A percentile compares a stretch with the other conserved stretches of the same genome.
phyloP scores from a whole-genome alignment of 2,329 filamentous ascomycete species.

The Dactylonectria estremocensis region DNA sequence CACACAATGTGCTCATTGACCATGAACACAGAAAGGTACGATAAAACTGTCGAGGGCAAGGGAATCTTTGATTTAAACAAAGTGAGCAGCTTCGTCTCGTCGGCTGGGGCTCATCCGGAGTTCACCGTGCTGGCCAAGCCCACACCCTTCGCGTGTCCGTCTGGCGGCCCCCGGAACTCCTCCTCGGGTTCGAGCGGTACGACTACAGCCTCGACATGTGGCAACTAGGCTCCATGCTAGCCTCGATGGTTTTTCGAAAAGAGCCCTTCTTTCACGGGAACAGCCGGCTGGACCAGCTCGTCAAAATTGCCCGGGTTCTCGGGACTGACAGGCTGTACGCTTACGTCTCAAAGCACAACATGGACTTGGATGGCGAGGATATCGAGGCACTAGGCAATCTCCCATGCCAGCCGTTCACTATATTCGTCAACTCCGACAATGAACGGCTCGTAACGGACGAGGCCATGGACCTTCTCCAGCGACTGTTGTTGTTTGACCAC shows the following conservation, averaged over 20 bases:
- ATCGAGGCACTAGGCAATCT: conserved; percentile 95
- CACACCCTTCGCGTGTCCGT: conserved; percentile 5
- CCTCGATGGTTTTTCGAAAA: conserved; percentile 99
- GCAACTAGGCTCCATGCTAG: conserved; percentile 98
- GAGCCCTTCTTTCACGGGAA: conserved; percentile 99
- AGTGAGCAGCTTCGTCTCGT: background rate
- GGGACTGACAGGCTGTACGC: conserved; percentile 97
- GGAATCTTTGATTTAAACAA: background rate
- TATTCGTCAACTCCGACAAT: conserved; percentile 94
- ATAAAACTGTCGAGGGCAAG: no score
- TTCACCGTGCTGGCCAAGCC: no score
- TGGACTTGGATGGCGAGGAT: conserved; percentile 95
- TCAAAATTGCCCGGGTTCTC: conserved; percentile 97
- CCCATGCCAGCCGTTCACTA: conserved; percentile 95
- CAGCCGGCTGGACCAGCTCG: conserved; percentile 95
- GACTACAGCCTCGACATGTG: conserved; percentile 99
- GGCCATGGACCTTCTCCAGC: conserved; percentile 96
- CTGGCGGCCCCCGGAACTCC: conserved; percentile 94
- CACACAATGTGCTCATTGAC: no score
- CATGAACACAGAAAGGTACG: no score
- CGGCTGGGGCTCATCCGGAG: no score
- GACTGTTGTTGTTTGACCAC: conserved; percentile 94
- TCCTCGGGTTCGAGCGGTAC: conserved; percentile 98
- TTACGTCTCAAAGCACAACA: conserved; percentile 97
- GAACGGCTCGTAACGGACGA: conserved; percentile 95